A percentile compares a stretch with the other conserved stretches of the same genome.
These are phyloP conservation scores for Ustilago trichophora DNA, from an alignment of 1,284 basidiomycete genomes.

Conservation along the genomic window DNA sequence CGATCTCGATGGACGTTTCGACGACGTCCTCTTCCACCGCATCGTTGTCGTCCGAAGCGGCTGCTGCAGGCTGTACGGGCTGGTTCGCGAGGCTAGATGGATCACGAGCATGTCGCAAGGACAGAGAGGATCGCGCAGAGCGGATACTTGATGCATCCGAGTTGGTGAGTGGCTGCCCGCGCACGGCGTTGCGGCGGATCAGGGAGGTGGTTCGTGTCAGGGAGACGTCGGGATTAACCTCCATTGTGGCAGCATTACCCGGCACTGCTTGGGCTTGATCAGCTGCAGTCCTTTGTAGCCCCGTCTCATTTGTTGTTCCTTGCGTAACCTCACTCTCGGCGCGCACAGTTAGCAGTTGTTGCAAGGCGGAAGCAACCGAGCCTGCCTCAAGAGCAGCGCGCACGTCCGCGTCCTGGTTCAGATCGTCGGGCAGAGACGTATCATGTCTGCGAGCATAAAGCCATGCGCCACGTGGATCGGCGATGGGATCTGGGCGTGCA, in stretches of 20 bases:
- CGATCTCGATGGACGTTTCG: slow-evolving; percentile 27
- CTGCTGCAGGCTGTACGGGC: background rate
- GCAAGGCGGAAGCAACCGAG: slow-evolving; percentile 10
- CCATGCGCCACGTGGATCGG: slow-evolving; percentile 19
- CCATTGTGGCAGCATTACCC: too few species aligned
- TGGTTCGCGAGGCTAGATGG: background rate
- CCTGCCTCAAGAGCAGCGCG: slow-evolving; percentile 12
- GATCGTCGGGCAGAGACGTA: background rate
- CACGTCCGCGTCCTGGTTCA: slow-evolving; percentile 20
- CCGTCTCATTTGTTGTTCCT: too few species aligned
- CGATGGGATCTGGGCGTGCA: slow-evolving; percentile 27
- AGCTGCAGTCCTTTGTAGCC: too few species aligned
- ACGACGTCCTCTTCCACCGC: slow-evolving; percentile 18
- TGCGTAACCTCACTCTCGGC: background rate
- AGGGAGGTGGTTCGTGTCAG: slow-evolving; percentile 26
- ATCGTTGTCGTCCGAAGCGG: slow-evolving; percentile 4
- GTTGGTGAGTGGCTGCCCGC: slow-evolving; percentile 13
- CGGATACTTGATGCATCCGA: slow-evolving; percentile 29
- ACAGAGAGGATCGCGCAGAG: slow-evolving; percentile 22
- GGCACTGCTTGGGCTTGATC: too few species aligned
- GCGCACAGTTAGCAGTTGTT: background rate
- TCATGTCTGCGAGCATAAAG: slow-evolving; percentile 19
- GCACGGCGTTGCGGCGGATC: slow-evolving; percentile 39
- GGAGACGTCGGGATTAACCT: slow-evolving; percentile 29
- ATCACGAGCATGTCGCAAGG: slow-evolving; percentile 6